Conservation (phyloP, 805 yeast species). For the Cyberlindnera xishuangbannaensis region DNA sequence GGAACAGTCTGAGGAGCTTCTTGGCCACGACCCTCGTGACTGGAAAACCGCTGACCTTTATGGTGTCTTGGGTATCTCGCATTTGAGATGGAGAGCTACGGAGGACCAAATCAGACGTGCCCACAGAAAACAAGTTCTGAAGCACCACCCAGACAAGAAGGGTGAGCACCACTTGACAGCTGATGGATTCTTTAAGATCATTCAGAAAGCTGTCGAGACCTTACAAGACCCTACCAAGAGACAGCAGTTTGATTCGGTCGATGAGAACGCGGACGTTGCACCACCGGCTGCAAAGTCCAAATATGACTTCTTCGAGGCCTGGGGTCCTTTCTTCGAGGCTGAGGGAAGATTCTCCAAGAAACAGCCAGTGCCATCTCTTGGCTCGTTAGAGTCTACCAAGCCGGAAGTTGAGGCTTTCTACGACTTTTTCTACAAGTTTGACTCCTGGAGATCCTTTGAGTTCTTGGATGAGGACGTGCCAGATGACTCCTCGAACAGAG, state of each 20-base stretch:
- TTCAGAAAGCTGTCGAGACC: slow-evolving; percentile 93
- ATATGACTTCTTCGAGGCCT: slow-evolving; percentile 85
- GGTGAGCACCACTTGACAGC: slow-evolving; percentile 86
- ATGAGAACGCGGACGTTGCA: slow-evolving; percentile 74
- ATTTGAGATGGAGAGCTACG: slow-evolving; percentile 85
- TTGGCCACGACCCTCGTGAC: slow-evolving; percentile 92
- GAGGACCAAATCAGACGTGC: slow-evolving; percentile 93
- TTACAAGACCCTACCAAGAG: slow-evolving; percentile 82
- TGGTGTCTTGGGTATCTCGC: slow-evolving; percentile 90
- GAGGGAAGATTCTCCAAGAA: slow-evolving; percentile 91
- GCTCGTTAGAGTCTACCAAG: slow-evolving; percentile 61
- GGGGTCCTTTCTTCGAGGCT: slow-evolving; percentile 86
- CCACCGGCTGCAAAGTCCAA: slow-evolving; percentile 64
- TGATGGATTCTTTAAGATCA: slow-evolving; percentile 96
- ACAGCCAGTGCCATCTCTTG: slow-evolving; percentile 83
- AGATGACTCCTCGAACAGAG: slow-evolving; percentile 98
- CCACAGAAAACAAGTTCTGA: slow-evolving; percentile 92
- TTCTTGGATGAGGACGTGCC: slow-evolving; percentile 99
- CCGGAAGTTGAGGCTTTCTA: slow-evolving; percentile 84
- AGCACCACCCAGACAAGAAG: slow-evolving; percentile 98
- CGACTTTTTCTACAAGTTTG: slow-evolving; percentile 88
- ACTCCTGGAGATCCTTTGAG: slow-evolving; percentile 98
- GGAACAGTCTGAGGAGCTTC: slow-evolving; percentile 61
- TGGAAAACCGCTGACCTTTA: slow-evolving; percentile 97
- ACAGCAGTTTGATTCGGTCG: slow-evolving; percentile 94